Percentiles rank a stretch among this genome's conserved stretches.
phyloP scores from a whole-genome alignment of 768 basidiomycete species.

The Tylopilus balloui region DNA sequence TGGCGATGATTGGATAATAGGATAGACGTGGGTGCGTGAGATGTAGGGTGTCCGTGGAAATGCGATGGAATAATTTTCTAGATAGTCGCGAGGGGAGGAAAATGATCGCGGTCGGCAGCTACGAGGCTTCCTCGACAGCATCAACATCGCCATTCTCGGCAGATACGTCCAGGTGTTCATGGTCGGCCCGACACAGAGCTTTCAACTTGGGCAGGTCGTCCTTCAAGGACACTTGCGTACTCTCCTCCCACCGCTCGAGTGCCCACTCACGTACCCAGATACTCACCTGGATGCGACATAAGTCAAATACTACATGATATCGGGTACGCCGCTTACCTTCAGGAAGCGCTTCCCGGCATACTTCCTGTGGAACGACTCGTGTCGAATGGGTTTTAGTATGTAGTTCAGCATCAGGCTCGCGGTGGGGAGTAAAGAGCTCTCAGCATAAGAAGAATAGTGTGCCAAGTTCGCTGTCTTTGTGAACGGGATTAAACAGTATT shows the following conservation, averaged over 20 bases:
- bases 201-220: slow-evolving; percentile 45
- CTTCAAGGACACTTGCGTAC: slow-evolving; percentile 51
- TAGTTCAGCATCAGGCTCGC: slow-evolving; percentile 89
- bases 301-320: background rate
- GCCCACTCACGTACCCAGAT: slow-evolving; percentile 86
- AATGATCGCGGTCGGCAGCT: background rate
- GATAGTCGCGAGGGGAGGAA: slow-evolving; percentile 10
- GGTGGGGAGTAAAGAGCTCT: slow-evolving; percentile 71
- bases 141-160: slow-evolving; percentile 8
- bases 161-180: slow-evolving; percentile 12
- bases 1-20: slow-evolving; percentile 19
- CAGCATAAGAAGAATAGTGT: slow-evolving; percentile 84
- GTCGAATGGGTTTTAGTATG: slow-evolving; percentile 63
- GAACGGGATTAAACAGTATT: slow-evolving; percentile 11
- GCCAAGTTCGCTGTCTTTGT: slow-evolving; percentile 74
- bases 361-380: slow-evolving; percentile 83
- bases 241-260: slow-evolving; percentile 65
- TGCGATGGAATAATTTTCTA: slow-evolving; percentile 23
- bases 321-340: slow-evolving; percentile 52
- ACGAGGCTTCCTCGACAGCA: slow-evolving; percentile 16
- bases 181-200: slow-evolving; percentile 19
- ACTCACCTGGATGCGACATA: slow-evolving; percentile 53
- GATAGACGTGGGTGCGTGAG: slow-evolving; percentile 17
- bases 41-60: slow-evolving; percentile 27
- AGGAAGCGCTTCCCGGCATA: slow-evolving; percentile 80